A percentile compares a stretch with the other conserved stretches of the same genome.
phyloP scores from a whole-genome alignment of 371 early-diverging fungal species.

The Mucor indicus region DNA sequence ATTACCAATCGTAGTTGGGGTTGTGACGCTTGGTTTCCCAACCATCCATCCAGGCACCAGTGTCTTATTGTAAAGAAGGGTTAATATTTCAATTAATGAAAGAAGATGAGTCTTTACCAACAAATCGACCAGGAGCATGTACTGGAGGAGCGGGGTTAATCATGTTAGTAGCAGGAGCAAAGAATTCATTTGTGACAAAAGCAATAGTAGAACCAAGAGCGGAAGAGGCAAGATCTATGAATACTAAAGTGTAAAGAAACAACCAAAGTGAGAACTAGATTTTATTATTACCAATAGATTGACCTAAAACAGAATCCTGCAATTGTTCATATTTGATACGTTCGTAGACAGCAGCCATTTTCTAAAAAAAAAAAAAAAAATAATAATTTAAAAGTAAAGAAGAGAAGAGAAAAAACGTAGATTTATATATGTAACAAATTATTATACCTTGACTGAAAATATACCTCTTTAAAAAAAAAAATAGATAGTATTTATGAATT shows the following conservation, averaged over 20 bases:
- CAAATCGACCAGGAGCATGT: constrained; percentile 57
- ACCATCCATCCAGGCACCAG: constrained; percentile 83
- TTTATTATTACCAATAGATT: constrained; percentile 42
- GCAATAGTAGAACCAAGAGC: constrained; percentile 73
- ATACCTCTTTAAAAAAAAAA: no score
- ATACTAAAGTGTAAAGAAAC: no score
- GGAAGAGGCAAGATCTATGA: constrained; percentile 71
- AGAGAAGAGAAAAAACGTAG: no score
- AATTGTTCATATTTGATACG: constrained; percentile 32
- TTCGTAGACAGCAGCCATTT: no score
- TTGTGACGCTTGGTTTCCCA: constrained; percentile 93
- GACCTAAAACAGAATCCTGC: constrained; percentile 26
- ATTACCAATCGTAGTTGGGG: constrained; percentile 77
- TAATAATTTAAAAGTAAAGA: no score
- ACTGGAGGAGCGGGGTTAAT: constrained; percentile 71
- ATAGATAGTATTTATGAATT: no score
- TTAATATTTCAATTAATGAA: no score
- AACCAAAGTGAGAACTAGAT: no score
- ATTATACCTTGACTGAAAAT: no score
- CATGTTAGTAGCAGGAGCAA: constrained; percentile 79
- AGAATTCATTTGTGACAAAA: constrained; percentile 85
- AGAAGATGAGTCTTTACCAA: constrained; percentile 36
- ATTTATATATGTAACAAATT: no score
- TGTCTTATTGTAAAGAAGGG: no score
- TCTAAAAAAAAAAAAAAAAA: no score